Evolutionary conservation across 805 yeast species (phyloP).

Genomic region (Barnettozyma pratensis): DNA sequence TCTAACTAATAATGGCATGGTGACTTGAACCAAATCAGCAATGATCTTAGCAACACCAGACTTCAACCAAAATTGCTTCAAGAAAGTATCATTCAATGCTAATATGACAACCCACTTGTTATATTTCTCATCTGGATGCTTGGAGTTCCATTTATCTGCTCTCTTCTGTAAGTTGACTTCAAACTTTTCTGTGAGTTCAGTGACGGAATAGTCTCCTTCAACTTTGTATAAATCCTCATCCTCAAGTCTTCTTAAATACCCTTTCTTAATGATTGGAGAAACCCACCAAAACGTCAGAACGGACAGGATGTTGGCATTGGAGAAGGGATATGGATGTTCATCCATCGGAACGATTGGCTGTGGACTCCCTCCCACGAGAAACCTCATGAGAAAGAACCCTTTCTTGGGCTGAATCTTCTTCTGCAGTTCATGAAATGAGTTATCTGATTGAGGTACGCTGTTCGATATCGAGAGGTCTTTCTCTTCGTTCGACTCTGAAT

Average conservation of each 20-base stretch:
- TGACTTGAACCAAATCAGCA: constrained; percentile 35
- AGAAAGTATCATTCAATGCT: constrained; percentile 33
- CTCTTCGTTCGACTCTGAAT: too few species aligned
- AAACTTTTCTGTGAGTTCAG: constrained; percentile 33
- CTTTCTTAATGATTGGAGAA: constrained; percentile 28
- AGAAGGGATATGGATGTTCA: constrained; percentile 14
- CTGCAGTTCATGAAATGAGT: constrained; percentile 3
- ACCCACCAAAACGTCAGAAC: constrained; percentile 20
- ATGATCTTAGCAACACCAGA: constrained; percentile 26
- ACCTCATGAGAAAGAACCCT: constrained; percentile 12
- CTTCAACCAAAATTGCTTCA: constrained; percentile 27
- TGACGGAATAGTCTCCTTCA: constrained; percentile 31
- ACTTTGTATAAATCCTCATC: constrained; percentile 49
- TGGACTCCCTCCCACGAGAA: constrained; percentile 14
- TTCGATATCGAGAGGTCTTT: not conserved
- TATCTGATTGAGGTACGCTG: not conserved
- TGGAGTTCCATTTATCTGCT: constrained; percentile 17
- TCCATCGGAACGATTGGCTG: constrained; percentile 17
- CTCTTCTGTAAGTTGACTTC: constrained; percentile 26
- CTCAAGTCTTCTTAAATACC: constrained; percentile 58
- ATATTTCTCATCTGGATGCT: constrained; percentile 22
- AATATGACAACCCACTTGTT: constrained; percentile 23
- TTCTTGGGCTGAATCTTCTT: constrained; percentile 15
- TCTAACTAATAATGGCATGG: constrained; percentile 64
- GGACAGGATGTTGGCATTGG: constrained; percentile 17